Base-by-base conservation (phyloP, 2,329 filamentous ascomycete species). In the Monosporascus sp. region DNA sequence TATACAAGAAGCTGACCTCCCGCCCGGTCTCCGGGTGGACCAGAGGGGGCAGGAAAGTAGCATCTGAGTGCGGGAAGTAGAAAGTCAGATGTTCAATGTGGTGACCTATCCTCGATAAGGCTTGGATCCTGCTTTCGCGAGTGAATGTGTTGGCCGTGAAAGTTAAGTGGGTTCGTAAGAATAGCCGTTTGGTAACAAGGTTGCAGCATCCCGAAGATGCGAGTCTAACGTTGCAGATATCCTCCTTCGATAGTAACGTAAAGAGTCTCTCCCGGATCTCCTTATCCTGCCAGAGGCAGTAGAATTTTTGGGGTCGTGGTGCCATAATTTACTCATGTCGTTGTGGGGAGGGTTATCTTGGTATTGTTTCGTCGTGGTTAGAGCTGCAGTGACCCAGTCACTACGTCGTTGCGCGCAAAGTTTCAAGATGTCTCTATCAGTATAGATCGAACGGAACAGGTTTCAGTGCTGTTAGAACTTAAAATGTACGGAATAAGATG, bases 11-110 rank as follows among this genome's bases (percentile, higher is more conserved):
- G 62, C 77, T 82, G 65, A 90, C 83, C 74, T 96, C 89, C 57
- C 83, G 82, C 44, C 90, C 90, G 9, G 85, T 90, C 57, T 78
- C 69, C 3, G 89, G 88, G 66, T 95, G 87, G 39, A 96, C 78
- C 46, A 96, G 79, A n/a, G 90, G 90, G 17, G 90, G 88, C 8
- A 96, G 77, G 66, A 92, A 92, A 43, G 89, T 94, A 50, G 88
- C 82, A n/a, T 82, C 74, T 6, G 83, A 84, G 71, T 95, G 90
- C 27, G 89, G 81, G 60, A 95, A 81, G 66, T 78, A 79, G 73
- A 96, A 95, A 53, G 82, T 88, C 51, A 96, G 77, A 54, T 86
- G 86, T 70, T 89, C 85, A 63, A 95, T 81, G 69, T 93, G 83
- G 60, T 85, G 85, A 53, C 90, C 91, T 62, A 96, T 85, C 56